Base-by-base conservation (phyloP, 2,329 filamentous ascomycete genomes). In the Dendrostoma leiphaemia region DNA sequence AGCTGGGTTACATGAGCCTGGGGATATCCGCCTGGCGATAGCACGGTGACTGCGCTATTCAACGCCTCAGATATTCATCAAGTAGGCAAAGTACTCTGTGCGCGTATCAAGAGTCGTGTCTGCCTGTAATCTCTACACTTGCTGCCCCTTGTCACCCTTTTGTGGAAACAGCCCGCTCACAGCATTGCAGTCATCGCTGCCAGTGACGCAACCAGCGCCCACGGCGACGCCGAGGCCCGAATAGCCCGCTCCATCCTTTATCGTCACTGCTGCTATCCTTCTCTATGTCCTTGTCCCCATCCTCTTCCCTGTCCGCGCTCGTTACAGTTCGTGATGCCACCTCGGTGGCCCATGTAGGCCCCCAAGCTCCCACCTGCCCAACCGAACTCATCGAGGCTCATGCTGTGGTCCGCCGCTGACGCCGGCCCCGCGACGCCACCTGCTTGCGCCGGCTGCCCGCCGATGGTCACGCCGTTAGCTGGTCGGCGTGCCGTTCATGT, bases 361-460 rank as follows among this genome's bases (percentile, higher is more conserved):
- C 12, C 47, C 47, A 21, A 49, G 41, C 47, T 38, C 26, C 47
- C 47, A 49, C 12, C 24, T 41, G 47, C 47, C 47, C 12, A 49
- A n/a, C n/a, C 47, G 24, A 15, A n/a, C 35, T n/a, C 41, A 17
- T 49, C 35, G 35, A 49, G 31, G 17, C 17, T 23, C 24, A 31
- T 32, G 47, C 34, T 40, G 24, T 19, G 13, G 35, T 31, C 31
- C 23, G 26, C n/a, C 47, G n/a, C 31, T 17, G 34, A 49, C 35
- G 35, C 35, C 35, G 24, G 47, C 41, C 17, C 41, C n/a, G 3
- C n/a, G 47, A 29, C 9, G 34, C 37, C 6, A 49, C 47, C 26
- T 38, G 9, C n/a, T 49, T 28, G 35, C 47, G 41, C 26, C 34
- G 34, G 34, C 34, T 40, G 35, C 41, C 47, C 12, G 47, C n/a